Base-by-base conservation (phyloP, 768 basidiomycete species). In the Boletus huronensis region DNA sequence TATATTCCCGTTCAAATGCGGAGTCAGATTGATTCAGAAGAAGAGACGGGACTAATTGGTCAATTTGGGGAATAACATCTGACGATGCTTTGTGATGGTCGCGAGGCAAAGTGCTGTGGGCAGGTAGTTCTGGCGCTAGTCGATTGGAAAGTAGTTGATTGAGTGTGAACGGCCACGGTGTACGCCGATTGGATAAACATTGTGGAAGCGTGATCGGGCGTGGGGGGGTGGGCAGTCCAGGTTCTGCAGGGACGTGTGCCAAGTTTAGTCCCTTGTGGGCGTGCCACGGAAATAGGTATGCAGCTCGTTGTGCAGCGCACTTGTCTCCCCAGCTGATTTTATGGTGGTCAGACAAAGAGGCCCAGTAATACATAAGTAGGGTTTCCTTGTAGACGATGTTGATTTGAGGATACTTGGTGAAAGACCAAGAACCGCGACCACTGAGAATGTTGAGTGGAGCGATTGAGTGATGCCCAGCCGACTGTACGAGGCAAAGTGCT, bases 401-500 rank as follows among this genome's bases (percentile, higher is more conserved):
- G 5, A 54, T 13, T 31, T 48, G 46, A 38, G 51, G 51, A 35
- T 31, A 8, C 9, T 23, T 3, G 45, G 55, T 23, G n/a, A n/a
- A n/a, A n/a, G n/a, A n/a, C n/a, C n/a, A n/a, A n/a, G n/a, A n/a
- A n/a, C n/a, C n/a, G n/a, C n/a, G n/a, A n/a, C n/a, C n/a, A n/a
- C n/a, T n/a, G n/a, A n/a, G n/a, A n/a, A n/a, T n/a, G n/a, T n/a
- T n/a, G n/a, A n/a, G n/a, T n/a, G n/a, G n/a, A n/a, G n/a, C n/a
- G 50, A 78, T 77, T 4, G 79, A 77, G 32, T 60, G 64, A 32
- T 63, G 71, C 39, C 40, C 13, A 25, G 23, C 40, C 14, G 40
- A 41, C 14, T 25, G 40, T 25, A 41, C 4, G 78, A 72, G 66
- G 36, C 57, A 52, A 21, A 79, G 61, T 1, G 77, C 77, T 52